These are phyloP conservation scores for Obelidium mucronatum DNA, from an alignment of 192 early-diverging fungal species.

Conservation along the genomic window DNA sequence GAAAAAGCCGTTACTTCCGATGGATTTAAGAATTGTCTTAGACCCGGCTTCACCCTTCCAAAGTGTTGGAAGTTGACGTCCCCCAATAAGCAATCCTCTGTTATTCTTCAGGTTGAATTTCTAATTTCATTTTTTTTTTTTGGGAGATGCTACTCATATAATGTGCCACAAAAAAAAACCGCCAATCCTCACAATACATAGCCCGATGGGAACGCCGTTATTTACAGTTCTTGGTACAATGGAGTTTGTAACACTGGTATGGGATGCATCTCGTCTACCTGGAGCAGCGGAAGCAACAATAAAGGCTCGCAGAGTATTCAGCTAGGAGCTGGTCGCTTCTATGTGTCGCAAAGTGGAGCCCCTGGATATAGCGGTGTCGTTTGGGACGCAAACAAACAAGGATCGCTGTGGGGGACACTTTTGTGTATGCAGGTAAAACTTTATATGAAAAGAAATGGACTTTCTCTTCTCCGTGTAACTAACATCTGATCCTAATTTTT, in stretches of 20 bases:
- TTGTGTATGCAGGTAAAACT: background rate
- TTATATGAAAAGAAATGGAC: no score
- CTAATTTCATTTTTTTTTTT: no score
- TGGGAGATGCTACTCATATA: background rate
- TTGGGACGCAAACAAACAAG: background rate
- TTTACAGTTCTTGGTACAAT: background rate
- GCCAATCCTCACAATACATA: background rate
- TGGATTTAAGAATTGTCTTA: background rate
- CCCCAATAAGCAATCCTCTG: background rate
- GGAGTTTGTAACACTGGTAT: background rate
- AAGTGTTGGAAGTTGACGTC: background rate
- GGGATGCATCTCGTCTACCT: background rate
- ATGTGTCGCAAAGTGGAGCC: background rate
- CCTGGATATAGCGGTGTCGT: background rate
- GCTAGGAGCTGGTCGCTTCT: background rate
- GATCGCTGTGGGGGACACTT: background rate
- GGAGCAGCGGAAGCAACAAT: background rate
- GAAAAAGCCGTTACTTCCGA: background rate
- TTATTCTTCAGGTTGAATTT: conserved; percentile 18
- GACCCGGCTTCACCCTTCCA: background rate
- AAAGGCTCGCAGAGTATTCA: background rate
- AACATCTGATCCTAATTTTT: no score
- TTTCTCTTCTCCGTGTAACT: no score
- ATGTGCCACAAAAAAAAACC: background rate
- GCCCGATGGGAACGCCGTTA: background rate